Evolutionary conservation across 139 green algal species (phyloP).

Genomic region (Astrephomene gubernaculifera): DNA sequence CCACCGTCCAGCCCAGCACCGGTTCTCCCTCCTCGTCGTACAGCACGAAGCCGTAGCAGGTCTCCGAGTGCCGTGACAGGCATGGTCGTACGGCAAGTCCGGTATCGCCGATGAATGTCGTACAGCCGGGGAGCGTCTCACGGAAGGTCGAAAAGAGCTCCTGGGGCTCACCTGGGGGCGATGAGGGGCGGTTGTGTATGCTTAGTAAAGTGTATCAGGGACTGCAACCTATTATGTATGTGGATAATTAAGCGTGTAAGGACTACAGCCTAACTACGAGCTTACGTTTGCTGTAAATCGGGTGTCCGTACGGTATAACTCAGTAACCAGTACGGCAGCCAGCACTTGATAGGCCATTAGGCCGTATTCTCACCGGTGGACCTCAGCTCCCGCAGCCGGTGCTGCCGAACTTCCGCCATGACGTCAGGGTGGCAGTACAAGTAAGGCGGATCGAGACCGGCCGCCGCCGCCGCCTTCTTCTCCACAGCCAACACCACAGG

Average conservation of each 20-base stretch:
- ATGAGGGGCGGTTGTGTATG: not conserved
- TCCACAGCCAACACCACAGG: constrained; percentile 47
- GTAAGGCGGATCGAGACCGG: not conserved
- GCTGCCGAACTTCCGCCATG: constrained; percentile 24
- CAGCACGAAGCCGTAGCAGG: constrained; percentile 56
- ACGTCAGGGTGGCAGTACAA: constrained; percentile 45
- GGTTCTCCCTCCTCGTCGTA: constrained; percentile 1
- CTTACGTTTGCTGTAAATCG: too few species aligned
- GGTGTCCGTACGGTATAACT: too few species aligned
- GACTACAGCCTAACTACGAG: too few species aligned
- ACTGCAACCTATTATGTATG: too few species aligned
- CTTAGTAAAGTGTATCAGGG: too few species aligned
- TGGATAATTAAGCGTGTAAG: too few species aligned
- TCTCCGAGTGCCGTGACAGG: constrained; percentile 47
- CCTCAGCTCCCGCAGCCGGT: constrained; percentile 56
- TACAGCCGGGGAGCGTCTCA: not conserved
- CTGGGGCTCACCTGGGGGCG: constrained; percentile 26
- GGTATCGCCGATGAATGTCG: not conserved
- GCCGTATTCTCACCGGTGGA: constrained; percentile 53
- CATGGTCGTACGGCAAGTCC: constrained; percentile 37
- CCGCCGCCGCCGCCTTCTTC: constrained; percentile 2
- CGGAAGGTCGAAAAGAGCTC: constrained; percentile 18
- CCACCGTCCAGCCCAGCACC: constrained; percentile 61
- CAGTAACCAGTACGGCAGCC: too few species aligned
- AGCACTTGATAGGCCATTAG: too few species aligned